These are phyloP conservation scores for Sporothrix protearum DNA, from an alignment of 2,329 filamentous ascomycete species.

Conservation along the genomic window DNA sequence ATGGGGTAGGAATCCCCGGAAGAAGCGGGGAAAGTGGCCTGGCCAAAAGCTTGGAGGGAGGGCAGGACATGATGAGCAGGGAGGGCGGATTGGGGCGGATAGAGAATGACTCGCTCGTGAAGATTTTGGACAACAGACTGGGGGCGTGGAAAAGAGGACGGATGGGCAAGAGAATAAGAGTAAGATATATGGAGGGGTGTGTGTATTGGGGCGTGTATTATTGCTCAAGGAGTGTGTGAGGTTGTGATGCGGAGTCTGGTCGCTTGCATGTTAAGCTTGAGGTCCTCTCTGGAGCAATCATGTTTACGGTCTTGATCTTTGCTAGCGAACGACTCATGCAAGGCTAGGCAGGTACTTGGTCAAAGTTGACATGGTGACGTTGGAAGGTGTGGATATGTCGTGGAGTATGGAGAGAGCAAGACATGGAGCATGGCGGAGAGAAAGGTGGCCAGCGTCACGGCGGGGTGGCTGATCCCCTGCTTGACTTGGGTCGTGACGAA, in stretches of 20 bases:
- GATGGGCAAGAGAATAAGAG: not conserved
- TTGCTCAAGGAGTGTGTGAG: not conserved
- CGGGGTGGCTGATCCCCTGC: not conserved
- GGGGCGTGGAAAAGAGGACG: not conserved
- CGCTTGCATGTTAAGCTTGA: not conserved
- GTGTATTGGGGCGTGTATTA: not conserved
- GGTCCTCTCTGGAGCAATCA: not conserved
- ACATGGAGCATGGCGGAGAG: not conserved
- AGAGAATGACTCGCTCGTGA: slow-evolving; percentile 16
- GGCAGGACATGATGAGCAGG: not conserved
- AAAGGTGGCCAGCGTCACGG: not conserved
- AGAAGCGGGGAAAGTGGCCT: slow-evolving; percentile 5
- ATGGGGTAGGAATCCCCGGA: not conserved
- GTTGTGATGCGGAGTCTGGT: not conserved
- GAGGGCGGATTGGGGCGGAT: not conserved
- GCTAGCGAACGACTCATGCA: not conserved
- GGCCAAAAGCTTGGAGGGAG: not conserved
- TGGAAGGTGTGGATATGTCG: not conserved
- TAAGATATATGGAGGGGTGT: not conserved
- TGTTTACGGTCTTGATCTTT: not conserved
- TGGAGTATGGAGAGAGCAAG: not conserved
- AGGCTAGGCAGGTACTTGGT: not conserved
- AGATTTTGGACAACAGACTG: not conserved
- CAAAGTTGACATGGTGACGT: not conserved
- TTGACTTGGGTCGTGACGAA: not conserved